Evolutionary conservation across 2,329 filamentous ascomycete genomes (phyloP).

Genomic region (Elsinoe perseae): DNA sequence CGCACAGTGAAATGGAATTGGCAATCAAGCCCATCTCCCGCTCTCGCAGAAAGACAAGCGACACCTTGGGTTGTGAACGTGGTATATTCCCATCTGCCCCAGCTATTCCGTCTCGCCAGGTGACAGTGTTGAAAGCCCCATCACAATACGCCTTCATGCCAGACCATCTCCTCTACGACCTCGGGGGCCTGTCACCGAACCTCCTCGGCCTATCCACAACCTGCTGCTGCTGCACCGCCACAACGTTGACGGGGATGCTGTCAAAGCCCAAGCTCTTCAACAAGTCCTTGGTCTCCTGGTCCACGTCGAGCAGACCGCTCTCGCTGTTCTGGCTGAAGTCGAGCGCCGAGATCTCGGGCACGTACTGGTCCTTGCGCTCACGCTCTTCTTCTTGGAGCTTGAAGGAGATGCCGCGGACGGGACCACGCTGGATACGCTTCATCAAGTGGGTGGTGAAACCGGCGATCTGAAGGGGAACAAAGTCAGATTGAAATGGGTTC

Average conservation of each 20-base stretch:
- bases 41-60: conserved; percentile 12
- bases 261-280: conserved; percentile 99
- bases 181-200: conserved; percentile 57
- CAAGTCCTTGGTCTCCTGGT: conserved; percentile 96
- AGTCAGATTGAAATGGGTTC: neutral
- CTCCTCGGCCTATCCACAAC: conserved; percentile 71
- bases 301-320: conserved; percentile 87
- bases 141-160: too few relatives aligned
- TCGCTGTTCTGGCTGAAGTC: conserved; percentile 95
- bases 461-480: conserved; percentile 69
- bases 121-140: conserved; percentile 17
- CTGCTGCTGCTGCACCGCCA: conserved; percentile 84
- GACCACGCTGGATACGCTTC: conserved; percentile 99
- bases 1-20: neutral
- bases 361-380: conserved; percentile 99
- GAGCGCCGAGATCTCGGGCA: conserved; percentile 95
- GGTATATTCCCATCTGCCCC: conserved; percentile 11
- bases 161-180: conserved; percentile 20
- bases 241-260: conserved; percentile 91
- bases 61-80: conserved; percentile 13
- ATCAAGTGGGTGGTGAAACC: conserved; percentile 95
- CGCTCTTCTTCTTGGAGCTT: conserved; percentile 99
- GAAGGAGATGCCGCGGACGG: conserved; percentile 99
- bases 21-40: conserved; percentile 13
- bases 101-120: conserved; percentile 17